Base-by-base conservation (phyloP, 306 rosid genomes). In the Trifolium pratense region DNA sequence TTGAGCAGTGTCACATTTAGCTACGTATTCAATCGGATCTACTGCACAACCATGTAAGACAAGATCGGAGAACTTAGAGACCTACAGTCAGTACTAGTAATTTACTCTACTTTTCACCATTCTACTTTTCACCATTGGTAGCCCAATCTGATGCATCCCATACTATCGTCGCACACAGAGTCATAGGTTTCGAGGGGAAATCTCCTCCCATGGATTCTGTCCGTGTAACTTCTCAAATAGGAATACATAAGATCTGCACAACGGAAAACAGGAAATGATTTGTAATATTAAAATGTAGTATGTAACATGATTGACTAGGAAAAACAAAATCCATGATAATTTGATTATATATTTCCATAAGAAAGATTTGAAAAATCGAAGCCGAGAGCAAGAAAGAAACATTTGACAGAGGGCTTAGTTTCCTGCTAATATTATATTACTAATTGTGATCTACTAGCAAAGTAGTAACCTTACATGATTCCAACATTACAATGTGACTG, bases 101-200 rank as follows among this genome's bases (percentile, higher is more conserved):
- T 89, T 91, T 8, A 91, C 97, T 76, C 87, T 80, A 94, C 75
- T 89, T 89, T 7, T 97, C 98, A 4, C 98, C 97, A 61, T 90
- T 89, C 25, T 21, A 21, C 25, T 91, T 89, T 7, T 97, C 98
- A 3, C 98, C 98, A 61, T 90, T 21, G 25, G 1, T 21, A 21
- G 25, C 25, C 25, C 25, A 21, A 81, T 80, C 83, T 10, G 96
- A 94, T 65, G 91, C 98, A 76, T 94, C 98, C 97, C 98, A 94
- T 29, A 29, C 32, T 70, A 94, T 91, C 52, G 97, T 91, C 59
- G 96, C 92, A 67, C 89, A 94, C 42, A 94, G 59, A 67, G 92
- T 85, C 98, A 91, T 94, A 65, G 96, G 96, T 84, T 94, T 94
- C 2, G 95, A 75, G 0, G 98, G 98, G 72, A 87, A 94, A 32